Conservation (phyloP, 2,329 filamentous ascomycete species). For the Delphinella strobiligena region DNA sequence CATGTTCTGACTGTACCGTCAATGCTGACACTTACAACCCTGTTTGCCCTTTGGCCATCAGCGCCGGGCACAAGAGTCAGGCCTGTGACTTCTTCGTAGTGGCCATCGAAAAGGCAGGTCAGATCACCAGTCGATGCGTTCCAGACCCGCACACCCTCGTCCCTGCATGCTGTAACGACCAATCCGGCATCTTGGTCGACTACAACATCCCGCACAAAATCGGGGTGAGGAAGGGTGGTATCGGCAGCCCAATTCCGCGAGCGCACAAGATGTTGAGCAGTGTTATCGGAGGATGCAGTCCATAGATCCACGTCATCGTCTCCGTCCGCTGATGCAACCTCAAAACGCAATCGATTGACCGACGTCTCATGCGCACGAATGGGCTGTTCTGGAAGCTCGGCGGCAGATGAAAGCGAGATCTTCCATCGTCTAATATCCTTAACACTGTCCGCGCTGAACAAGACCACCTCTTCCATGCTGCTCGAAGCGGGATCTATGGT, state of each 20-base stretch:
- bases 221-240: slow-evolving; percentile 65
- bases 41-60: slow-evolving; percentile 27
- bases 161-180: slow-evolving; percentile 74
- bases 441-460: slow-evolving; percentile 62
- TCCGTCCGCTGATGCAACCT: slow-evolving; percentile 22
- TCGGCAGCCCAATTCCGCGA: slow-evolving; percentile 57
- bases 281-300: slow-evolving; percentile 89
- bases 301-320: slow-evolving; percentile 57
- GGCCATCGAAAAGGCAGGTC: slow-evolving; percentile 45
- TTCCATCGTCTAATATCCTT: slow-evolving; percentile 63
- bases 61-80: slow-evolving; percentile 47
- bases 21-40: slow-evolving; percentile 70
- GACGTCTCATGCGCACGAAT: slow-evolving; percentile 82
- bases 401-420: slow-evolving; percentile 40
- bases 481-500: slow-evolving; percentile 57
- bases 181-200: slow-evolving; percentile 51
- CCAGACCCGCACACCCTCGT: slow-evolving; percentile 90
- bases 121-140: slow-evolving; percentile 34
- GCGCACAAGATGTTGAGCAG: slow-evolving; percentile 65
- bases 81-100: slow-evolving; percentile 87
- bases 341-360: slow-evolving; percentile 70
- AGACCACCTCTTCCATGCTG: slow-evolving; percentile 30
- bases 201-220: slow-evolving; percentile 77
- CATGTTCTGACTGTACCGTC: slow-evolving; percentile 81
- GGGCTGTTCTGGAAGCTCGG: slow-evolving; percentile 43